Evolutionary conservation across 495 filamentous ascomycete genomes (phyloP).

Genomic region (Trichocladium antarcticum): DNA sequence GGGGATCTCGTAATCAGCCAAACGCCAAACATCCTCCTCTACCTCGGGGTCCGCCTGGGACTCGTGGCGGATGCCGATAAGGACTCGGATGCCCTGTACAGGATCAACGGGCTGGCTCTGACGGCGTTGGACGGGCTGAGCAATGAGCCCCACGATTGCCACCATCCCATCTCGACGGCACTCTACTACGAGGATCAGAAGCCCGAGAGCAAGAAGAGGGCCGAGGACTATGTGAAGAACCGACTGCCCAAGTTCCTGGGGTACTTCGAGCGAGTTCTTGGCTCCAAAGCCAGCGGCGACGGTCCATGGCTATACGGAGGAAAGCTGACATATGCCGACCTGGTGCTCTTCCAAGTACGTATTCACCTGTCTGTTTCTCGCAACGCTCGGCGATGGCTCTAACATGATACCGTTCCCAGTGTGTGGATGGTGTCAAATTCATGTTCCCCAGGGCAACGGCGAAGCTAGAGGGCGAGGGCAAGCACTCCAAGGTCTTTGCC

Average conservation of each 20-base stretch:
- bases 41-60: slow-evolving; percentile 45
- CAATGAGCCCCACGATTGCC: slow-evolving; percentile 56
- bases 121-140: slow-evolving; percentile 55
- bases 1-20: slow-evolving; percentile 49
- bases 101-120: slow-evolving; percentile 45
- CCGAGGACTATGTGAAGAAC: slow-evolving; percentile 42
- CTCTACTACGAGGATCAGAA: slow-evolving; percentile 62
- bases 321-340: slow-evolving; percentile 52
- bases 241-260: slow-evolving; percentile 54
- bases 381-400: neutral
- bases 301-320: slow-evolving; percentile 50
- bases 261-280: slow-evolving; percentile 53
- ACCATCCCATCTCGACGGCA: slow-evolving; percentile 48
- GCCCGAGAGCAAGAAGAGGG: slow-evolving; percentile 40
- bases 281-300: slow-evolving; percentile 41
- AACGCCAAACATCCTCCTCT: slow-evolving; percentile 53
- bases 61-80: slow-evolving; percentile 34
- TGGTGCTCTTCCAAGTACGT: slow-evolving; percentile 53
- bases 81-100: slow-evolving; percentile 38
- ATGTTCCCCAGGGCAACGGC: slow-evolving; percentile 52
- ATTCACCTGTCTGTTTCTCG: too few species aligned
- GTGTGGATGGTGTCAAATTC: slow-evolving; percentile 42
- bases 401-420: slow-evolving; percentile 17
- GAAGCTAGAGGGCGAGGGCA: slow-evolving; percentile 35
- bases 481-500: slow-evolving; percentile 41